Evolutionary conservation across 2,329 filamentous ascomycete genomes (phyloP), one percentile per base, ranked within the genome.

Genomic region (Penicillium psychrosexuale): DNA sequence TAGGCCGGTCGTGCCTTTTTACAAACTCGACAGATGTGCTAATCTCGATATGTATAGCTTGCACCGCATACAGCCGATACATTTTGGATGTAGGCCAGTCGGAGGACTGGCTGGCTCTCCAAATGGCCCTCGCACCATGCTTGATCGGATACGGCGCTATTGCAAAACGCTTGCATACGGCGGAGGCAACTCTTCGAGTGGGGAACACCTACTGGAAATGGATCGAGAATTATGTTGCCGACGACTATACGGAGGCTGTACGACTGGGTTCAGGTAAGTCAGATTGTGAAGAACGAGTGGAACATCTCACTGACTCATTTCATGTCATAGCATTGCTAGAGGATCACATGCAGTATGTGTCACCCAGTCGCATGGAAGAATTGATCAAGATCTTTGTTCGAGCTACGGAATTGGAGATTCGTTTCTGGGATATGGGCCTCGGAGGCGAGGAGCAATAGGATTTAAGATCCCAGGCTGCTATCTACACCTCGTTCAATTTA

Each of bases 21-120:
- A 12, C 24, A n/a, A 1, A 19, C 11, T 39, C 2, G 24, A 33
- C 3, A 34, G 7, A 27, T n/a, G 22, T 39, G 5, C 39, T 51
- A 22, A 51, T 33, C 5, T 12, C 33, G 2, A 17, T 17, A 47
- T 31, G 13, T 51, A 42, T 62, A 81, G 87, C 88, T n/a, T 91
- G 88, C 66, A 90, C 86, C 8, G 89, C 90, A 40, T 94, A 95
- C 70, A 91, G 88, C 55, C 80, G 89, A 69, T 96, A 93, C 71
- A 87, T 96, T 27, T 84, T 97, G 51, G 93, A 97, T 66, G 81
- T 96, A 19, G 93, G 93, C 7, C 85, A 91, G 64, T 91, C 88
- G 1, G 85, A 94, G 68, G 91, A 96, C 75, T 95, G 88, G 86
- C 80, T 97, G 42, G 91, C 87, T 4, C 81, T 97, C 9, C 91